phyloP scores from a whole-genome alignment of 2,329 filamentous ascomycete species.

The Amylocarpus encephaloides region DNA sequence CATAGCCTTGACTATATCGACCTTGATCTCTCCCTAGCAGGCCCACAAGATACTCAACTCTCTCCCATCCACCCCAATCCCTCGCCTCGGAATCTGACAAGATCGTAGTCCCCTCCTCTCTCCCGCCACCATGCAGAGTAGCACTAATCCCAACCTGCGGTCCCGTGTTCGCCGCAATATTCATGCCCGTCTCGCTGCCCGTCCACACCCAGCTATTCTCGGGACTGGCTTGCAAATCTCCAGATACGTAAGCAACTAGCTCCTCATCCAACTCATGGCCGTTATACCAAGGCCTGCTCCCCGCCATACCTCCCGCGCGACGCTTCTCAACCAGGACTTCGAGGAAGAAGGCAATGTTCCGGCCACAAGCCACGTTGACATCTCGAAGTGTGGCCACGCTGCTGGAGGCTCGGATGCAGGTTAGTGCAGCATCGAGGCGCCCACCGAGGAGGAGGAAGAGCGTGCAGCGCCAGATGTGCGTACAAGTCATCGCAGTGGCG shows the following conservation, averaged over 20 bases:
- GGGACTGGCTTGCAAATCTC: constrained; percentile 74
- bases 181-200: constrained; percentile 46
- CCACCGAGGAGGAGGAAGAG: constrained; percentile 72
- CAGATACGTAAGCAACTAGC: constrained; percentile 77
- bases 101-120: constrained; percentile 35
- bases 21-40: constrained; percentile 38
- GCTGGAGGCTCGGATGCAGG: constrained; percentile 65
- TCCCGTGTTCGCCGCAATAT: constrained; percentile 15
- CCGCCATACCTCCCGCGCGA: constrained; percentile 35
- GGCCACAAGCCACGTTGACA: constrained; percentile 71
- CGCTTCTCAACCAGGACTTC: constrained; percentile 54
- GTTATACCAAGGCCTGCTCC: constrained; percentile 13
- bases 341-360: constrained; percentile 76
- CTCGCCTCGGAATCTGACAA: constrained; percentile 50
- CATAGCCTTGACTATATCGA: constrained; percentile 10
- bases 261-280: constrained; percentile 61
- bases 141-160: constrained; percentile 12
- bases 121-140: constrained; percentile 21
- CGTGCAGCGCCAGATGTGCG: constrained; percentile 81
- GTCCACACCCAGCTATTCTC: constrained; percentile 82
- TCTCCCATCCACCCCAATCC: constrained; percentile 78
- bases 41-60: constrained; percentile 58
- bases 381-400: constrained; percentile 66
- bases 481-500: constrained; percentile 67
- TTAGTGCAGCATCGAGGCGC: constrained; percentile 64